Percentiles rank a stretch among this genome's conserved stretches.
Conservation (phyloP, 768 basidiomycete genomes). For the Candolleomyces efflorescens region DNA sequence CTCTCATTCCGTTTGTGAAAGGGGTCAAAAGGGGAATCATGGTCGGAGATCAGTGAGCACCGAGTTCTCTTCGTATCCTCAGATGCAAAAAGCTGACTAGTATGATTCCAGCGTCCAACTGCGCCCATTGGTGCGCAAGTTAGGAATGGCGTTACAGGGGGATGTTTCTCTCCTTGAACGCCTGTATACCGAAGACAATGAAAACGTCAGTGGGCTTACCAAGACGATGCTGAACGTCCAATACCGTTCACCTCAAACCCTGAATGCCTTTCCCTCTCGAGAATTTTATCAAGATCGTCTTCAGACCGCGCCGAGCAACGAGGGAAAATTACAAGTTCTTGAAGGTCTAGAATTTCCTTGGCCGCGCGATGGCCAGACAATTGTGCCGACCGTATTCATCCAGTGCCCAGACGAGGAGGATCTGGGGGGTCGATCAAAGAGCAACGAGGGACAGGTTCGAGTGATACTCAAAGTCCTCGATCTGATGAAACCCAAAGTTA, state of each 20-base stretch:
- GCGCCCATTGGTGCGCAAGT: conserved; percentile 57
- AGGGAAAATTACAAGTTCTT: conserved; percentile 41
- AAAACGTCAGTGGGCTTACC: conserved; percentile 25
- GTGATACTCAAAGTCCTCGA: conserved; percentile 44
- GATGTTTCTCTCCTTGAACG: conserved; percentile 63
- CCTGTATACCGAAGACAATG: conserved; percentile 38
- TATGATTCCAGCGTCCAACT: conserved; percentile 52
- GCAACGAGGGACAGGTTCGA: conserved; percentile 55
- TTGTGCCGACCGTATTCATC: conserved; percentile 54
- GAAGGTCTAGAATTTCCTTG: conserved; percentile 52
- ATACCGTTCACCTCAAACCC: conserved; percentile 57
- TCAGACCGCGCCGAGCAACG: conserved; percentile 8
- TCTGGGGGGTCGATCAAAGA: conserved; percentile 54
- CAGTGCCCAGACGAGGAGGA: conserved; percentile 57
- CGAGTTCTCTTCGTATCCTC: neutral
- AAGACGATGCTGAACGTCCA: conserved; percentile 69
- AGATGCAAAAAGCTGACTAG: too few species aligned
- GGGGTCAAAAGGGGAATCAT: conserved; percentile 53
- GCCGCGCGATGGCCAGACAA: conserved; percentile 33
- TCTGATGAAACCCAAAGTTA: conserved; percentile 28
- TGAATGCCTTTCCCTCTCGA: conserved; percentile 56
- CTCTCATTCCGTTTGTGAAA: conserved; percentile 65
- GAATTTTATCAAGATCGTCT: conserved; percentile 45
- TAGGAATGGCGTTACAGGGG: conserved; percentile 52
- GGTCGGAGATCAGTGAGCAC: conserved; percentile 66